Evolutionary conservation across 371 early-diverging fungal genomes (phyloP).

Genomic region (Rhizopus delemar): DNA sequence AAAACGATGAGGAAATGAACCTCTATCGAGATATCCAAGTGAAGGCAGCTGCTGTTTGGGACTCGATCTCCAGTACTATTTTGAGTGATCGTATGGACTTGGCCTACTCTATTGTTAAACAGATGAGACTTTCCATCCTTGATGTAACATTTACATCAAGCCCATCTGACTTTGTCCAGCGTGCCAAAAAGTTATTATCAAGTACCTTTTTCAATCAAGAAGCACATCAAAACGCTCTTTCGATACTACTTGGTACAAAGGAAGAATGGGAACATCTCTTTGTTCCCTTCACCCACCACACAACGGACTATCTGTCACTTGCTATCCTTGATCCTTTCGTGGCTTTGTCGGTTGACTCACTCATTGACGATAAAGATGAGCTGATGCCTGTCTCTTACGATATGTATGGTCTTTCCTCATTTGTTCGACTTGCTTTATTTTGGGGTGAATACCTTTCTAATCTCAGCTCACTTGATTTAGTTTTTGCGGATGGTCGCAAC

Average conservation of each 20-base stretch:
- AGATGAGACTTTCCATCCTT: constrained; percentile 44
- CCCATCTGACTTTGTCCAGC: constrained; percentile 31
- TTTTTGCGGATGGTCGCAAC: background rate
- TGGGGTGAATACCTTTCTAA: constrained; percentile 42
- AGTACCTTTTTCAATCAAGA: constrained; percentile 5
- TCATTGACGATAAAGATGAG: constrained; percentile 37
- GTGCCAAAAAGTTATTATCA: constrained; percentile 19
- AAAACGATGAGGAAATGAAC: constrained; percentile 11
- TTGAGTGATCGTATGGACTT: constrained; percentile 2
- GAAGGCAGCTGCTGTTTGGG: constrained; percentile 26
- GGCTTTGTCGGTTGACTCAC: constrained; percentile 16
- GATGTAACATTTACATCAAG: constrained; percentile 44
- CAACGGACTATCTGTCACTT: constrained; percentile 23
- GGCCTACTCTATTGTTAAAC: constrained; percentile 24
- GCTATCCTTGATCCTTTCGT: constrained; percentile 25
- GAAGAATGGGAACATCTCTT: constrained; percentile 30
- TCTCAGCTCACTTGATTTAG: background rate
- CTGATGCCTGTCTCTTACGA: constrained; percentile 46
- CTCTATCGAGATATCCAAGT: background rate
- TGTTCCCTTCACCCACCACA: constrained; percentile 20
- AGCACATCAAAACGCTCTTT: background rate
- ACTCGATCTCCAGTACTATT: constrained; percentile 7
- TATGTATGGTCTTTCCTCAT: constrained; percentile 56
- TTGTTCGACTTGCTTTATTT: constrained; percentile 54
- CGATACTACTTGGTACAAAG: constrained; percentile 19